Base-by-base conservation (phyloP, 2,329 filamentous ascomycete genomes). In the Penicillium sumatraense region DNA sequence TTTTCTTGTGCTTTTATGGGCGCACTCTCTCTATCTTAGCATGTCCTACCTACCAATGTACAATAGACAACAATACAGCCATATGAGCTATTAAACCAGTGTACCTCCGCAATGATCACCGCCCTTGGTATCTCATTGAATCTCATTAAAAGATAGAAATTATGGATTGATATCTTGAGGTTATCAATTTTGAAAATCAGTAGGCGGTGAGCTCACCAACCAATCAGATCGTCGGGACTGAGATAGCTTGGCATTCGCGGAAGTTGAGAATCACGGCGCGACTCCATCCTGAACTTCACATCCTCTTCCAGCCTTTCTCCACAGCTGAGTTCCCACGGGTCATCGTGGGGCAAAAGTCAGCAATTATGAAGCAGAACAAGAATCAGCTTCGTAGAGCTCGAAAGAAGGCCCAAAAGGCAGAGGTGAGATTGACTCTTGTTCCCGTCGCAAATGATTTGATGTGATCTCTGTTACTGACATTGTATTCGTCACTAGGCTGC, bases 311-410 rank as follows among this genome's bases (percentile, higher is more conserved):
- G 18, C 40, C 27, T 16, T 31, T 31, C 23, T 16, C 33, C 48
- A 29, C 42, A 13, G 20, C 33, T 21, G 11, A 35, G 36, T n/a
- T 24, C 31, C 23, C 18, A 10, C 10, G 10, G 21, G 8, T 7
- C 26, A 18, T 16, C 16, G 29, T 16, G 36, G 11, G 27, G 35
- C 29, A 31, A 21, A 36, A 14, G 23, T 20, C 16, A 20, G 24
- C 63, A 26, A 67, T 62, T 44, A 72, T 72, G 72, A 96, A 93
- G 80, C 87, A 89, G 80, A 92, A 89, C 73, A 98, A 97, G 81
- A 97, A 97, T 77, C 91, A 96, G 78, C 88, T 93, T 81, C 86
- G 92, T 74, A 87, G 93, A 74, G 90, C 91, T 46, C 93, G 93
- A 81, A 96, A 95, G 85, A 97, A 96, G 87, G 89, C 91, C 68